Evolutionary conservation across 805 yeast species (phyloP), one percentile per base, ranked within the genome.

Genomic region (Kluyveromyces aestuarii): DNA sequence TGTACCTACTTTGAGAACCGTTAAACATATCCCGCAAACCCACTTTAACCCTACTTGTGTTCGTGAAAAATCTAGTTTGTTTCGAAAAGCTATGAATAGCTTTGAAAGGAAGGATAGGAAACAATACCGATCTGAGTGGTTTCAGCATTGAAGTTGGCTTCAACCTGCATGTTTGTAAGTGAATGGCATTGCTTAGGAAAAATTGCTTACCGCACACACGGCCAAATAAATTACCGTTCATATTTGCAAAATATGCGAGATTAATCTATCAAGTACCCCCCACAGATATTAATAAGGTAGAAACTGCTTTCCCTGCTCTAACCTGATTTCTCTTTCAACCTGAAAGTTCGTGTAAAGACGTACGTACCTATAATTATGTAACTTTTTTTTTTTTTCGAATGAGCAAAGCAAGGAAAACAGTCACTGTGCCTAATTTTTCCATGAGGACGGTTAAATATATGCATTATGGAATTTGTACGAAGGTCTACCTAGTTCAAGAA

Each of bases 1-100:
- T 49, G 45, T 63, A 64, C 17, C 63, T 50, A 27, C 54, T 57
- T 9, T 50, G 44, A 17, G 57, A 39, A 4, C 52, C 49, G 14
- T 49, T 52, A 25, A 30, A 45, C 35, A 54, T 44, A n/a, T 45
- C 47, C 21, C 47, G 44, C 59, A 60, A 57, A 13, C 56, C 55
- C 4, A 55, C n/a, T 6, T 46, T 43, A 10, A 37, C 27, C 7
- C 9, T 27, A 2, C 48, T 37, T 6, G 48, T 47, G 6, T 46
- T 46, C n/a, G 51, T 50, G 38, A 57, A 53, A 17, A 33, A 35
- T 30, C 56, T 50, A 9, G 44, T 37, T 11, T 39, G 40, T 37
- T 30, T 38, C 14, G 52, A 50, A 25, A 44, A 33, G 2, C 27
- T 14, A 9, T 36, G 25, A 13, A 43, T 38, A 39, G 30, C 40